phyloP scores from a whole-genome alignment of 1,284 basidiomycete genomes.

The Schizophyllum commune region DNA sequence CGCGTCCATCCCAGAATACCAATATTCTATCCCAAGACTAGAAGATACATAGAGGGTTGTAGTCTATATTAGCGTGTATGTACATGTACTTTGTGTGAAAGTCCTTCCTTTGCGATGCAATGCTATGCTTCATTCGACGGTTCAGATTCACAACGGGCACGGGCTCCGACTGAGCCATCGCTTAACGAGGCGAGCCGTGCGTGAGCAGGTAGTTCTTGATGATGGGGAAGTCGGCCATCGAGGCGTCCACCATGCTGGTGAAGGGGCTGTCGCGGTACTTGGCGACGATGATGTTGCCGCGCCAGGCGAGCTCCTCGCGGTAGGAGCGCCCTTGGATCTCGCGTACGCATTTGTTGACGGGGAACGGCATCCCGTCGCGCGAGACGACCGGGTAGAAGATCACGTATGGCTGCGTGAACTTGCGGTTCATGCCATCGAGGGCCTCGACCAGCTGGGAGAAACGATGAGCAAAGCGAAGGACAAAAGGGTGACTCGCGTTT shows the following conservation, averaged over 20 bases:
- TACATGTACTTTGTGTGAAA: too few species aligned
- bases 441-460: conserved; percentile 54
- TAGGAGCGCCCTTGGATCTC: conserved; percentile 61
- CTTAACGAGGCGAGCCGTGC: conserved; percentile 38
- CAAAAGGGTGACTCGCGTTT: conserved; percentile 3
- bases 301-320: conserved; percentile 59
- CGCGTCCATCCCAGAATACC: not conserved
- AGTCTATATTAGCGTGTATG: too few species aligned
- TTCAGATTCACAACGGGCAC: not conserved
- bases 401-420: conserved; percentile 69
- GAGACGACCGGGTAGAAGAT: conserved; percentile 69
- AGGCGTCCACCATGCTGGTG: conserved; percentile 58
- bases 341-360: conserved; percentile 62
- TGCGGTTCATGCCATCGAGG: conserved; percentile 69
- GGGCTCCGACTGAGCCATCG: not conserved
- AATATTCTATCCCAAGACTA: not conserved
- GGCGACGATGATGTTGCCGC: conserved; percentile 68
- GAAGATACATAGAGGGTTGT: too few species aligned
- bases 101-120: too few species aligned
- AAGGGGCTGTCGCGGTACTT: conserved; percentile 68
- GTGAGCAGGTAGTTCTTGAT: conserved; percentile 69
- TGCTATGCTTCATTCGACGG: too few species aligned
- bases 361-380: conserved; percentile 71
- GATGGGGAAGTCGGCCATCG: conserved; percentile 75
- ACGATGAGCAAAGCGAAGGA: conserved; percentile 6